Base-by-base conservation (phyloP, 2,329 filamentous ascomycete species). In the Cladorrhinum sp. region DNA sequence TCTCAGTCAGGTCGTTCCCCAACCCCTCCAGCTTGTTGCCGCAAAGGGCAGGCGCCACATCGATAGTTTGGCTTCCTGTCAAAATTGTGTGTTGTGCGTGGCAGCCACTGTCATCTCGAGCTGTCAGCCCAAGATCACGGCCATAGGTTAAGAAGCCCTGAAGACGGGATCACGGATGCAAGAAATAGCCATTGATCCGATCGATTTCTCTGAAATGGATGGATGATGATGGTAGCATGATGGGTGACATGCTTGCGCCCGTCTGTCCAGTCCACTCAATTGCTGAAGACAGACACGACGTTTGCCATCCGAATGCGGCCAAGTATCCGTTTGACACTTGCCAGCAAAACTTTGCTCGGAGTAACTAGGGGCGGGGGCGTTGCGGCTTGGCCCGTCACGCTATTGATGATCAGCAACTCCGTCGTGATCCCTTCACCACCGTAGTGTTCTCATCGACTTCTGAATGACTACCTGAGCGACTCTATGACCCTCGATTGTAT, bases 21-120 rank as follows among this genome's bases (percentile, higher is more conserved):
- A 65, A 60, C 65, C 65, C 61, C 66, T 63, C 60, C 50, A 45
- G 18, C 41, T 45, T 45, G 41, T 18, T 45, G n/a, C 41, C 41
- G 18, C n/a, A 45, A 45, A 22, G 18, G 41, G 41, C 41, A 45
- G 41, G 41, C 41, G 41, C 41, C 41, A 45, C 41, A 45, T 45
- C 41, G n/a, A 45, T 45, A 45, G 41, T 45, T 22, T n/a, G 41
- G 41, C 41, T 20, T 45, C n/a, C 41, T 29, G 23, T 51, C 24
- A 52, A 55, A 56, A 50, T 56, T 48, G 48, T 49, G 53, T 52
- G 58, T 10, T 45, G 41, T 45, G 41, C 41, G 41, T 45, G 41
- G 41, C 41, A 45, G 41, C 41, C 41, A 45, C 41, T 45, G 41
- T 16, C 41, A 45, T 45, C 41, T 45, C 41, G 18, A 45, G 3